phyloP scores from a whole-genome alignment of 2,329 filamentous ascomycete genomes.

The Ceratocystis papillata region DNA sequence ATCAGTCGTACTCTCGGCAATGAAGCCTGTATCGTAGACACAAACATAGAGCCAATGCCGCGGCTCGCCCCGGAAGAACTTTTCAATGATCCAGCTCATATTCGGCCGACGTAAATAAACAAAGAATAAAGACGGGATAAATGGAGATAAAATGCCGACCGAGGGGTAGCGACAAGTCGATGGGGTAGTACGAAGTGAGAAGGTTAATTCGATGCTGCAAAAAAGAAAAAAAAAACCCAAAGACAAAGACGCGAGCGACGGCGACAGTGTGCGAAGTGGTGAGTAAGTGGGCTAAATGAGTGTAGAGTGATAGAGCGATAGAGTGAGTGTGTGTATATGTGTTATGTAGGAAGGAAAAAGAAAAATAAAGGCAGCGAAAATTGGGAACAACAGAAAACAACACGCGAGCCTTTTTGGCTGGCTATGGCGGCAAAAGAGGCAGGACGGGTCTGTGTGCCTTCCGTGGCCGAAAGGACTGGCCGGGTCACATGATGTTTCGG shows the following conservation, averaged over 20 bases:
- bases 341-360: conserved; percentile 1
- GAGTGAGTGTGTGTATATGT: too few relatives aligned
- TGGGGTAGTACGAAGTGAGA: conserved; percentile 8
- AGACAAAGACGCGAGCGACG: conserved; percentile 4
- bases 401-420: not conserved
- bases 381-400: not conserved
- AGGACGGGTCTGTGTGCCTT: not conserved
- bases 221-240: not conserved
- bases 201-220: conserved; percentile 10
- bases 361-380: not conserved
- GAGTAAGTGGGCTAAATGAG: not conserved
- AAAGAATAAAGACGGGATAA: conserved; percentile 5
- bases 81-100: conserved; percentile 22
- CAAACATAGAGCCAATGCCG: conserved; percentile 19
- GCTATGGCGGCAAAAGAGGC: not conserved
- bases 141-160: conserved; percentile 5
- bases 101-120: conserved; percentile 2
- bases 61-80: conserved; percentile 15
- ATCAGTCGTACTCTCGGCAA: conserved; percentile 9
- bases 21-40: conserved; percentile 16
- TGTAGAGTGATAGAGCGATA: not conserved
- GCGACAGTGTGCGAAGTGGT: not conserved
- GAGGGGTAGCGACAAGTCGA: conserved; percentile 2
- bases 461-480: not conserved
- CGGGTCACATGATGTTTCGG: not conserved